Evolutionary conservation across 139 green algal genomes (phyloP), one percentile per base, ranked within the genome.

Genomic region (Asterochloris erici): DNA sequence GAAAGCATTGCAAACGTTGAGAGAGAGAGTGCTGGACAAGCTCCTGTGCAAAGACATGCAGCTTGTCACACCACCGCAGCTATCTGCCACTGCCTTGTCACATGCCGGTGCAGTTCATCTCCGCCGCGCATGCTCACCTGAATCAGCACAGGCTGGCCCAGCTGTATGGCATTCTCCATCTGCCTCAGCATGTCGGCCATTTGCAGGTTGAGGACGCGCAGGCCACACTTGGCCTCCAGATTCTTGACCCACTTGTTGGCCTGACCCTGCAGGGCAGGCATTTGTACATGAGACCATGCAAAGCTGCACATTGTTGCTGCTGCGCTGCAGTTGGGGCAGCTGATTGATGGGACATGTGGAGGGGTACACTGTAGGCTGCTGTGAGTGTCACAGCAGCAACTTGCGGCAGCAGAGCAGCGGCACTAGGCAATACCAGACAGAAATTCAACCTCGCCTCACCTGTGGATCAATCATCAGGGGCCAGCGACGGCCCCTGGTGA

Each of bases 171-270:
- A 79, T 92, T 93, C 89, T 97, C 93, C 78, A 97, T 86, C 83
- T 92, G 84, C 6, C 93, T 83, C 63, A 93, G 87, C 86, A 95
- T 91, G 89, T 96, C 93, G 13, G 83, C n/a, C 86, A 92, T 93
- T 79, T 90, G 79, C 28, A 95, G 84, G 85, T 90, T 93, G 26
- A 97, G 77, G 64, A 96, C 90, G 69, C 91, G 91, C 64, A 97
- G 87, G 15, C 89, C 87, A 61, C 77, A 81, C 21, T 83, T 78
- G 38, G 62, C 85, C 85, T 98, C 93, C 93, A 96, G 95, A 86
- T 93, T 94, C 84, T 94, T 92, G 69, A 94, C 88, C 92, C 93
- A 96, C 85, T 93, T 93, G 87, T 95, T 95, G 77, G 90, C 93
- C 71, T 96, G 93, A n/a, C 88, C 90, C 86, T 95, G 91, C 38